Evolutionary conservation across 768 basidiomycete species (phyloP).

Genomic region (Phaeolepiota aurea): DNA sequence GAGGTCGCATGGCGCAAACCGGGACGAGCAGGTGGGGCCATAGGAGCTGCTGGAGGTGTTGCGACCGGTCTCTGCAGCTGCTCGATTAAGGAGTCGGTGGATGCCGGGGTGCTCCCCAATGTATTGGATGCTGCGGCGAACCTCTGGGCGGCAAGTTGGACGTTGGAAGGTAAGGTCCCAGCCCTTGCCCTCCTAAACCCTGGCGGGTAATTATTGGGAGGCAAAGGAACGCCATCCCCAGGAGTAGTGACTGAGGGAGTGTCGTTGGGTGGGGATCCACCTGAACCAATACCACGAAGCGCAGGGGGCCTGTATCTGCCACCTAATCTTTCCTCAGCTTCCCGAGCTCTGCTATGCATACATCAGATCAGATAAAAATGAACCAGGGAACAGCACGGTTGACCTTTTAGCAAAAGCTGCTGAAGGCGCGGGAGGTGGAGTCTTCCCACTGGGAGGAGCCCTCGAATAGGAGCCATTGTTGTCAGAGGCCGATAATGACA

Average conservation of each 20-base stretch:
- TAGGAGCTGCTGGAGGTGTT: slow-evolving; percentile 31
- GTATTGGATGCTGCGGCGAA: slow-evolving; percentile 64
- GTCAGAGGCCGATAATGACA: slow-evolving; percentile 87
- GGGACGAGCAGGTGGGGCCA: slow-evolving; percentile 44
- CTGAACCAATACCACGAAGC: slow-evolving; percentile 61
- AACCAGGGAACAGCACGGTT: slow-evolving; percentile 13
- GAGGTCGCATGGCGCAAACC: slow-evolving; percentile 71
- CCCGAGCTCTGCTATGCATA: slow-evolving; percentile 56
- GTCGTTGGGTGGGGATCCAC: slow-evolving; percentile 70
- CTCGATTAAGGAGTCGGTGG: slow-evolving; percentile 35
- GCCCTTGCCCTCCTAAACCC: slow-evolving; percentile 94
- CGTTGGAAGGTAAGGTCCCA: slow-evolving; percentile 94
- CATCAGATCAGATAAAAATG: slow-evolving; percentile 10
- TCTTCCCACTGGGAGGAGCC: slow-evolving; percentile 75
- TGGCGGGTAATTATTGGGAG: slow-evolving; percentile 72
- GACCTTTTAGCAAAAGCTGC: slow-evolving; percentile 87
- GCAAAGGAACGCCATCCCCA: slow-evolving; percentile 47
- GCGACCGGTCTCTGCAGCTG: slow-evolving; percentile 42
- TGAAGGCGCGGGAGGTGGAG: slow-evolving; percentile 84
- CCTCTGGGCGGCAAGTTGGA: slow-evolving; percentile 79
- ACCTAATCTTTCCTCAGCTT: slow-evolving; percentile 65
- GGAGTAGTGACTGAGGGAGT: slow-evolving; percentile 48
- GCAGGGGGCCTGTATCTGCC: slow-evolving; percentile 77
- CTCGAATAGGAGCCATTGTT: slow-evolving; percentile 76
- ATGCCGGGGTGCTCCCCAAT: slow-evolving; percentile 35